Conservation (phyloP, 1,284 basidiomycete species). For the Boletus mariae region DNA sequence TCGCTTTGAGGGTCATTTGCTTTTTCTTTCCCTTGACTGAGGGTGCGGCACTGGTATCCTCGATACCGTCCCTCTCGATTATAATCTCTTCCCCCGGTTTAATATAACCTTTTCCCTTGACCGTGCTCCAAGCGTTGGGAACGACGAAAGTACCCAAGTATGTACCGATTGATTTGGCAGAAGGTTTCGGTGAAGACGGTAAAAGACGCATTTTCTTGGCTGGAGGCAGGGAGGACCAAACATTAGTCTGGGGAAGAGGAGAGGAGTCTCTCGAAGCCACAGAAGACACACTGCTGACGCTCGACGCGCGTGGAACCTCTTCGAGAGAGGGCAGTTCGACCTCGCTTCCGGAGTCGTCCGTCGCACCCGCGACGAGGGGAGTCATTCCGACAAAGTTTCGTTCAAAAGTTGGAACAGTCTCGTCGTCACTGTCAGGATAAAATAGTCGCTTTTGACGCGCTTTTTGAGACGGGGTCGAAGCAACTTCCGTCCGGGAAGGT, state of each 20-base stretch:
- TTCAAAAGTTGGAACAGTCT: conserved; percentile 33
- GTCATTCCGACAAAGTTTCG: conserved; percentile 10
- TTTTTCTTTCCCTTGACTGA: conserved; percentile 51
- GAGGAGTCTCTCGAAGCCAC: conserved; percentile 29
- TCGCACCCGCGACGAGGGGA: conserved; percentile 1
- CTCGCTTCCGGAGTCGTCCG: conserved; percentile 32
- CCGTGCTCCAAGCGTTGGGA: conserved; percentile 78
- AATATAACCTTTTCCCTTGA: conserved; percentile 67
- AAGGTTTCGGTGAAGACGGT: conserved; percentile 16
- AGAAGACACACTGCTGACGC: conserved; percentile 39
- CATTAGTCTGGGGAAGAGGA: conserved; percentile 18
- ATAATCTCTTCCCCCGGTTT: conserved; percentile 58
- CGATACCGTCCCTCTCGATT: conserved; percentile 53
- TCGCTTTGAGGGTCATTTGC: conserved; percentile 60
- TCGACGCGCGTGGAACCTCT: conserved; percentile 39
- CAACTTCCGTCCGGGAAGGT: conserved; percentile 1
- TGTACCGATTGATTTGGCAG: conserved; percentile 4
- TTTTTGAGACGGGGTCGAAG: conserved; percentile 7
- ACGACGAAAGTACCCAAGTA: conserved; percentile 71
- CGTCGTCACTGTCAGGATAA: conserved; percentile 58
- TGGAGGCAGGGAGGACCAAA: conserved; percentile 30
- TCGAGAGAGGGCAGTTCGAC: conserved; percentile 33
- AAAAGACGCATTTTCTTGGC: conserved; percentile 54
- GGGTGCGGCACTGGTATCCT: conserved; percentile 27
- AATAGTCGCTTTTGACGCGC: conserved; percentile 43